Conservation (phyloP, 2,329 filamentous ascomycete genomes). For the Cadophora sp. region DNA sequence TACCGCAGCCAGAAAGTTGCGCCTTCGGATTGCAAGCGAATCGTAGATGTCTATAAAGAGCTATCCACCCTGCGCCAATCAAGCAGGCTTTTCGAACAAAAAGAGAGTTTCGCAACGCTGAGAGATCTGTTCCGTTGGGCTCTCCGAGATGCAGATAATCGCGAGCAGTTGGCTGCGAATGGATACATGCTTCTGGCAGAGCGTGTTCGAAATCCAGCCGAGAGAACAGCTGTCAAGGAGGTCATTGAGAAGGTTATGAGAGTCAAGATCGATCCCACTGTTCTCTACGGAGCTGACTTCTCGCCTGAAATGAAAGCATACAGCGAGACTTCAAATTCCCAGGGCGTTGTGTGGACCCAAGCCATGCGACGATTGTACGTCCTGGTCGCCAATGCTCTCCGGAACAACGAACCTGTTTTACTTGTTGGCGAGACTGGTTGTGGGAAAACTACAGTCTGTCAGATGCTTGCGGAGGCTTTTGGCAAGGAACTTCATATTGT, state of each 20-base stretch:
- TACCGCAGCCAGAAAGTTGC: conserved; percentile 85
- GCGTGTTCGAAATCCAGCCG: conserved; percentile 88
- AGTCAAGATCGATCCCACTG: conserved; percentile 76
- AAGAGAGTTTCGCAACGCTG: conserved; percentile 95
- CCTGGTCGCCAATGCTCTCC: conserved; percentile 83
- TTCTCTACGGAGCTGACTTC: conserved; percentile 71
- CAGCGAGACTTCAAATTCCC: conserved; percentile 54
- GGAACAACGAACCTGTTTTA: conserved; percentile 91
- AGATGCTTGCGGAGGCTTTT: conserved; percentile 85
- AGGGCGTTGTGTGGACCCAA: conserved; percentile 88
- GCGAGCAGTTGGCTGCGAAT: conserved; percentile 87
- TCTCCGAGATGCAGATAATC: conserved; percentile 79
- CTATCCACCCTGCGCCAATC: conserved; percentile 89
- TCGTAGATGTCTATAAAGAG: conserved; percentile 93
- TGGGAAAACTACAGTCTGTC: conserved; percentile 96
- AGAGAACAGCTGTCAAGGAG: conserved; percentile 81
- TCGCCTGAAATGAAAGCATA: conserved; percentile 62
- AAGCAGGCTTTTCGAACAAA: conserved; percentile 91
- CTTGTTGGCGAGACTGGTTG: conserved; percentile 97
- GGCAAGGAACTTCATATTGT: conserved; percentile 82
- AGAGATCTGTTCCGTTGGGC: conserved; percentile 98
- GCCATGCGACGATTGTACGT: conserved; percentile 93
- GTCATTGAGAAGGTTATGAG: conserved; percentile 93
- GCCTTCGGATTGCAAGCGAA: conserved; percentile 87
- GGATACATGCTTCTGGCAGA: conserved; percentile 97